These are phyloP conservation scores for Aspergillus sp. DNA, from an alignment of 2,329 filamentous ascomycete species.

Conservation along the genomic window DNA sequence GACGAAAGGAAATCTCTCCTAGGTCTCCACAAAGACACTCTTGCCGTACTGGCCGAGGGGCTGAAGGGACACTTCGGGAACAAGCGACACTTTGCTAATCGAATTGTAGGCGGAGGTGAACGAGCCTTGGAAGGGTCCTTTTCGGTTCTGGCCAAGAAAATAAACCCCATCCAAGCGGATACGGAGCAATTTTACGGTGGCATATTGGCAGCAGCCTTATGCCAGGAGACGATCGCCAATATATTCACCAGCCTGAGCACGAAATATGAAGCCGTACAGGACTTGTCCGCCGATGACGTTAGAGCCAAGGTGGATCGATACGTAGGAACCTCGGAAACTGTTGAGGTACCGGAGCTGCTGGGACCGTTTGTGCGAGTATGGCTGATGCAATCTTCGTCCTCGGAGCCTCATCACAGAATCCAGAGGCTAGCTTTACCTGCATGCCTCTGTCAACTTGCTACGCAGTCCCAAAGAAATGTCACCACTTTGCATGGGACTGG, in stretches of 20 bases:
- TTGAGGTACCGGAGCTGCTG: constrained; percentile 41
- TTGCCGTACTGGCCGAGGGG: constrained; percentile 67
- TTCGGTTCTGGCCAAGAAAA: constrained; percentile 64
- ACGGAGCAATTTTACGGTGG: constrained; percentile 80
- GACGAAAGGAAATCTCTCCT: constrained; percentile 66
- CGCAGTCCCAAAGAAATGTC: constrained; percentile 66
- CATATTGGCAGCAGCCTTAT: constrained; percentile 75
- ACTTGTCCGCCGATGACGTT: constrained; percentile 20
- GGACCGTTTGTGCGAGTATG: constrained; percentile 44
- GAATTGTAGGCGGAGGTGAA: constrained; percentile 76
- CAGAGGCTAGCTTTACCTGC: constrained; percentile 60
- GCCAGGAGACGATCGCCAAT: constrained; percentile 69
- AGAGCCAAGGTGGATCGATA: constrained; percentile 32
- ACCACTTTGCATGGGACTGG: constrained; percentile 70
- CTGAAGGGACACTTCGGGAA: constrained; percentile 82
- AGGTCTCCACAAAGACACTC: constrained; percentile 57
- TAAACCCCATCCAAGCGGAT: constrained; percentile 45
- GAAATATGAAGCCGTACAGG: constrained; percentile 20
- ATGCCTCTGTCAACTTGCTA: constrained; percentile 58
- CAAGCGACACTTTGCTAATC: constrained; percentile 76
- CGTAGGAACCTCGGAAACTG: constrained; percentile 40
- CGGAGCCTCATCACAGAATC: constrained; percentile 24
- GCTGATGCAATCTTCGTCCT: constrained; percentile 61
- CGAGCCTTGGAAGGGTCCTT: constrained; percentile 67
- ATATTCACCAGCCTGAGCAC: constrained; percentile 55